Base-by-base conservation (phyloP, 495 filamentous ascomycete genomes). In the Thermothielavioides terrestris region DNA sequence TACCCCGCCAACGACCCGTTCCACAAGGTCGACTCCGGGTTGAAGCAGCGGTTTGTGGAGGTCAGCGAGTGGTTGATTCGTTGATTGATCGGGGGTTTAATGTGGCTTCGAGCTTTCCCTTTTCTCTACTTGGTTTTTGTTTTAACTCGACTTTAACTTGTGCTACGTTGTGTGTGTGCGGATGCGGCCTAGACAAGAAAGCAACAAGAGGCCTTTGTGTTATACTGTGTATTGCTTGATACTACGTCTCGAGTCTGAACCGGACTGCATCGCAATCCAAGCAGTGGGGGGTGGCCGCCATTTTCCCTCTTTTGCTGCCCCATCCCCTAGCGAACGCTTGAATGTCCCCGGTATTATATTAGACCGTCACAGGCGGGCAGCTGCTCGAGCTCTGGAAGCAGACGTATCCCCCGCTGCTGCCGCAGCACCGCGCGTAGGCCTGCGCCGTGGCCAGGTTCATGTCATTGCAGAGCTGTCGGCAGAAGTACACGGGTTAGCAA, bases 21-120 rank as follows among this genome's bases (percentile, higher is more conserved):
- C 23, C 54, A 51, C 15, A 62, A 62, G 61, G n/a, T 45, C 1
- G 63, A 66, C 27, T 62, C 58, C 0, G 63, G 63, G 9, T 15
- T 66, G 28, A 57, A 35, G 56, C 56, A 49, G 34, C 25, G 49
- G 11, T 42, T 37, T 14, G 55, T 57, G 11, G 52, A 52, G 31
- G 44, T 30, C 25, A 49, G 50, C 4, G 41, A 38, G 38, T 49
- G 50, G 47, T 4, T 57, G 26, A 32, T 53, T 23, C 4, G 22
- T 32, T 41, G 30, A 15, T 15, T 27, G 45, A n/a, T 36, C 6
- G 20, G 31, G 30, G n/a, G n/a, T n/a, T n/a, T n/a, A n/a, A n/a
- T n/a, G n/a, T n/a, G n/a, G n/a, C n/a, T n/a, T n/a, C n/a, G n/a
- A n/a, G n/a, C n/a, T n/a, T n/a, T n/a, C n/a, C n/a, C n/a, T n/a